A percentile compares a stretch with the other conserved stretches of the same genome.
phyloP scores from a whole-genome alignment of 176 grass and related monocot genomes.

The Panicum miliaceum region DNA sequence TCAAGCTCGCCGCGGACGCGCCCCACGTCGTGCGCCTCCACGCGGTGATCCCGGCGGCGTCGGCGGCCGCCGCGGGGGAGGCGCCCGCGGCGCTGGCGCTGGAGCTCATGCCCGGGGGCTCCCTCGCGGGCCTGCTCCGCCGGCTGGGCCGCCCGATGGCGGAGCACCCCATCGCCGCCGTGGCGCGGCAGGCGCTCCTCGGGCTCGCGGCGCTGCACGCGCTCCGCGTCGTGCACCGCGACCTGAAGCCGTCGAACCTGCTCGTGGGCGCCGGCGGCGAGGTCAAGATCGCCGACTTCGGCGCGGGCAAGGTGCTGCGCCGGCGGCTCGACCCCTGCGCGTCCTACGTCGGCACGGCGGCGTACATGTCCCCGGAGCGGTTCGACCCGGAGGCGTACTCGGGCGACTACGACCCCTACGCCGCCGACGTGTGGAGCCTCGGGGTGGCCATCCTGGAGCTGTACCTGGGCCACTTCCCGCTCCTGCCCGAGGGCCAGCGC shows the following conservation, averaged over 20 bases:
- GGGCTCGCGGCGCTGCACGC: slow-evolving; percentile 68
- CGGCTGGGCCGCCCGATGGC: slow-evolving; percentile 51
- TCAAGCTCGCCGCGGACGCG: slow-evolving; percentile 54
- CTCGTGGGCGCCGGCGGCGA: slow-evolving; percentile 63
- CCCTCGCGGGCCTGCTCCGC: slow-evolving; percentile 61
- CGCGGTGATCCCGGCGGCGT: slow-evolving; percentile 47
- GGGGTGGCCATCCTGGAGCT: slow-evolving; percentile 76
- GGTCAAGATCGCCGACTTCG: slow-evolving; percentile 91
- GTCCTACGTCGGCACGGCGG: slow-evolving; percentile 84
- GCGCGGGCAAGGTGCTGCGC: slow-evolving; percentile 71
- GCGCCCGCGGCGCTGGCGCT: slow-evolving; percentile 59
- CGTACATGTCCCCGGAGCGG: slow-evolving; percentile 92
- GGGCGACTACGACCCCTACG: slow-evolving; percentile 92
- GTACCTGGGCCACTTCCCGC: slow-evolving; percentile 83
- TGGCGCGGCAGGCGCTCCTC: slow-evolving; percentile 68
- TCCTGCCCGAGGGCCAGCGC: slow-evolving; percentile 71
- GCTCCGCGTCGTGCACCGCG: slow-evolving; percentile 78
- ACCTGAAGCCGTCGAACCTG: slow-evolving; percentile 84
- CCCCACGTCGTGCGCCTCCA: slow-evolving; percentile 75
- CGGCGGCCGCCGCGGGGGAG: neutral
- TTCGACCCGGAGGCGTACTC: slow-evolving; percentile 75
- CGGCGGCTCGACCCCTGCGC: slow-evolving; percentile 75
- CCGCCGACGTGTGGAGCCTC: slow-evolving; percentile 88
- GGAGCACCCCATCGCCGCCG: slow-evolving; percentile 66
- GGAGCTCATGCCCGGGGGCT: slow-evolving; percentile 70